These are phyloP conservation scores for Jaltomata sinuosa DNA, from an alignment of 257 asterid genomes.

Conservation along the genomic window DNA sequence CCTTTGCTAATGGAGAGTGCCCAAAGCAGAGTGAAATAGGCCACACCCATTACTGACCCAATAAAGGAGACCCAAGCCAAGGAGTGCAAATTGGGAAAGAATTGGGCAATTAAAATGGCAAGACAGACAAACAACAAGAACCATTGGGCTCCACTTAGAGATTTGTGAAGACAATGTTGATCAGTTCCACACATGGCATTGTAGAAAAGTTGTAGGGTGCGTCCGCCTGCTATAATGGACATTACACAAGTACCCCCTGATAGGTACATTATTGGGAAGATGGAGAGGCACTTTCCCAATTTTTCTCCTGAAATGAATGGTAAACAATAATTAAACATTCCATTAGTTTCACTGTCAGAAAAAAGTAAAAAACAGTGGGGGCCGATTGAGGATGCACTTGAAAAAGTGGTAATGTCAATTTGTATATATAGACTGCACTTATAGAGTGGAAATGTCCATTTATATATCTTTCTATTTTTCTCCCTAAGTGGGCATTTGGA, in stretches of 20 bases:
- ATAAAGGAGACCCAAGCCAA: conserved; percentile 28
- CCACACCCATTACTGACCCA: conserved; percentile 41
- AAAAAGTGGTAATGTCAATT: not conserved
- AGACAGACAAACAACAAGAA: conserved; percentile 41
- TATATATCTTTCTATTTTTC: not conserved
- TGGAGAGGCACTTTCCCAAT: conserved; percentile 44
- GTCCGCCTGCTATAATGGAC: conserved; percentile 48
- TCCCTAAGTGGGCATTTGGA: not conserved
- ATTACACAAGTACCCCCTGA: conserved; percentile 52
- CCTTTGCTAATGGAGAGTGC: conserved; percentile 22
- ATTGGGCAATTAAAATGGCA: conserved; percentile 38
- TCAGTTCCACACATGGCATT: conserved; percentile 10
- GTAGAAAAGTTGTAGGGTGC: conserved; percentile 27
- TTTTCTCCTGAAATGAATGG: conserved; percentile 30
- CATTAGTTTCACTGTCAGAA: not conserved
- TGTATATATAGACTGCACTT: not conserved
- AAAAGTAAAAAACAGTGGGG: not conserved
- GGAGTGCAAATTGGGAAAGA: conserved; percentile 55
- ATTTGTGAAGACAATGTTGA: conserved; percentile 3
- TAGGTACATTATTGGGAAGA: conserved; percentile 62
- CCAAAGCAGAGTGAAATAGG: conserved; percentile 34
- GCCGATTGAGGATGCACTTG: not conserved
- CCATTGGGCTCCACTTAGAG: conserved; percentile 40
- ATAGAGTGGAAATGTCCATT: not conserved
- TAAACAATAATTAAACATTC: not conserved